A percentile compares a stretch with the other conserved stretches of the same genome.
Conservation (phyloP, 192 early-diverging fungal genomes). For the Podila clonocystis region DNA sequence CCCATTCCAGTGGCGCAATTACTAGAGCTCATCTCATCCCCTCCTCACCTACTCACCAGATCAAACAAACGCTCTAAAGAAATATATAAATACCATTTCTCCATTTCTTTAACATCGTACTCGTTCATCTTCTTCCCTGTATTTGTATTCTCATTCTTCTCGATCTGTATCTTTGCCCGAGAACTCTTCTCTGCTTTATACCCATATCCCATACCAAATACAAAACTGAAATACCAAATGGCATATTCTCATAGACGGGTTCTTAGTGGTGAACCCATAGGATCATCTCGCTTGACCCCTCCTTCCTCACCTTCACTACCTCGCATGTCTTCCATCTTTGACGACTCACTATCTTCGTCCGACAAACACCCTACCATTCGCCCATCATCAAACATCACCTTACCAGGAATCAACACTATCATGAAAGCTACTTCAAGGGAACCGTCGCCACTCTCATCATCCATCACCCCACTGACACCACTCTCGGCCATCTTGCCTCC, state of each 20-base stretch:
- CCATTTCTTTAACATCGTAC: neutral
- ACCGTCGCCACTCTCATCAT: neutral
- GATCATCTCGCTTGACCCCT: neutral
- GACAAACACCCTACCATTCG: neutral
- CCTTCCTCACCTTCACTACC: neutral
- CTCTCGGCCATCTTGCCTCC: neutral
- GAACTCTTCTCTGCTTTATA: neutral
- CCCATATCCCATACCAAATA: neutral
- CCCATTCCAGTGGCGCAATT: constrained; percentile 1
- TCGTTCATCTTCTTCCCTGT: neutral
- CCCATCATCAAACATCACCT: neutral
- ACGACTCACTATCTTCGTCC: neutral
- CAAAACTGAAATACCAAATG: neutral
- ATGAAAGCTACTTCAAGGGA: neutral
- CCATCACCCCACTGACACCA: neutral
- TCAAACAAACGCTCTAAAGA: neutral
- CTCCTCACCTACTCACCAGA: neutral
- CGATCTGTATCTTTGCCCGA: neutral
- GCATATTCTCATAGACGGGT: neutral
- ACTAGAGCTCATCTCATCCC: neutral
- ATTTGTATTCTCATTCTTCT: neutral
- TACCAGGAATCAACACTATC: neutral
- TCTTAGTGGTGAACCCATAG: neutral
- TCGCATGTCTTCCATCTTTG: neutral
- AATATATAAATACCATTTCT: neutral